A percentile compares a stretch with the other conserved stretches of the same genome.
Conservation (phyloP, 257 asterid species). For the Solanum dulcamara region DNA sequence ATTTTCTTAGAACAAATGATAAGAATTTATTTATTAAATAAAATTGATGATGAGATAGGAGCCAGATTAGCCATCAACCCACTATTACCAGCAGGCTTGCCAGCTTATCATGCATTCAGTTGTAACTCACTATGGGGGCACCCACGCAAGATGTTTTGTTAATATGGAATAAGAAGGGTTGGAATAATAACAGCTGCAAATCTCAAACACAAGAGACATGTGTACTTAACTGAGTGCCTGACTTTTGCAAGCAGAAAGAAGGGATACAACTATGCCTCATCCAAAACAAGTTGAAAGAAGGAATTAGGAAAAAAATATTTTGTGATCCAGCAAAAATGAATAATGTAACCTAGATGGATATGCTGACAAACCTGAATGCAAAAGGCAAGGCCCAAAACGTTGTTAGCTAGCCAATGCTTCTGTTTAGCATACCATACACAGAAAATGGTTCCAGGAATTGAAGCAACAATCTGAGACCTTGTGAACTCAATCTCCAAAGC, state of each 20-base stretch:
- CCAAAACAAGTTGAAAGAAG: neutral
- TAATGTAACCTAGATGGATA: neutral
- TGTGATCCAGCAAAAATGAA: neutral
- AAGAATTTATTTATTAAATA: neutral
- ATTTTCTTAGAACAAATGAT: neutral
- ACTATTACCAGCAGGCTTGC: neutral
- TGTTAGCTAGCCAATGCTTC: conserved; percentile 99
- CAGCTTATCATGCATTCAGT: neutral
- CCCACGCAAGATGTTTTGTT: neutral
- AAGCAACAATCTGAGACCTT: conserved; percentile 71
- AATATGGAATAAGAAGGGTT: neutral
- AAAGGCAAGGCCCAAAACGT: conserved; percentile 87
- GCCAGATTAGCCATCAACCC: neutral
- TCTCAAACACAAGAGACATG: neutral
- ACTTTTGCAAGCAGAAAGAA: neutral
- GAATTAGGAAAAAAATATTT: neutral
- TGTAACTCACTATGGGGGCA: neutral
- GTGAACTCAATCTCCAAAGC: conserved; percentile 90
- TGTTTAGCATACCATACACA: conserved; percentile 91
- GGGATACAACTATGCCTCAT: neutral
- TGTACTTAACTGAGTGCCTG: neutral
- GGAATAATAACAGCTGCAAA: neutral
- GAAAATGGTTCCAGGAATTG: conserved; percentile 91
- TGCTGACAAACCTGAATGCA: conserved; percentile 68
- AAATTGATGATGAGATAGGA: neutral